Evolutionary conservation across 179 eudicot species (phyloP).

Genomic region (Spinacia oleracea): DNA sequence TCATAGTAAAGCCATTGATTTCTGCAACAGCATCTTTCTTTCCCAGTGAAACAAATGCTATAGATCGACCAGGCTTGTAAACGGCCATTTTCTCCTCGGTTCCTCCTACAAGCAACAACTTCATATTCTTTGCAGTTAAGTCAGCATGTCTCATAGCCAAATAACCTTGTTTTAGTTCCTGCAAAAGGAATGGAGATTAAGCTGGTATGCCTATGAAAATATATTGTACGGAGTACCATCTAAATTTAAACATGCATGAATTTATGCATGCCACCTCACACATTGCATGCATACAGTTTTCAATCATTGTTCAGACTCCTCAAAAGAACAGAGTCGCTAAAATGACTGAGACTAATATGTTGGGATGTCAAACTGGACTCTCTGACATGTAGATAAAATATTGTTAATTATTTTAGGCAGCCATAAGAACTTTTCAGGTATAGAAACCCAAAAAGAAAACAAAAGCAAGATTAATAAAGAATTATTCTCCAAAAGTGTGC

Average conservation of each 20-base stretch:
- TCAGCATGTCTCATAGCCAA: slow-evolving; percentile 56
- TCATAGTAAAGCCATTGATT: slow-evolving; percentile 37
- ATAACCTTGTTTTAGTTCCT: slow-evolving; percentile 80
- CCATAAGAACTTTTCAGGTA: not conserved
- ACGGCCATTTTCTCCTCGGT: slow-evolving; percentile 31
- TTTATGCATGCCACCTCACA: not conserved
- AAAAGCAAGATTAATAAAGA: not conserved
- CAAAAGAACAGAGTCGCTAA: not conserved
- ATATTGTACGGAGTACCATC: not conserved
- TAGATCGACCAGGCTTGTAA: slow-evolving; percentile 46
- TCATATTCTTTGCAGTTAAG: slow-evolving; percentile 51
- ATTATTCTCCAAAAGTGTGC: not conserved
- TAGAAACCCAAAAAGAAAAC: too few species aligned
- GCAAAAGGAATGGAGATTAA: not conserved
- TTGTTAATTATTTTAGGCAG: not conserved
- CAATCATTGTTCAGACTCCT: not conserved
- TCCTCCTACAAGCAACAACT: slow-evolving; percentile 42
- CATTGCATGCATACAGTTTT: not conserved
- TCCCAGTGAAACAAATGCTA: slow-evolving; percentile 68
- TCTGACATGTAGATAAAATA: not conserved
- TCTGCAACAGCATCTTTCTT: slow-evolving; percentile 57
- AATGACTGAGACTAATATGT: not conserved
- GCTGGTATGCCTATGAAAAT: not conserved
- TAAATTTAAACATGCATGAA: not conserved
- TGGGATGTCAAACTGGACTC: not conserved